Percentiles rank a stretch among this genome's conserved stretches.
These are phyloP conservation scores for Coemansia sp. DNA, from an alignment of 192 early-diverging fungal genomes.

Conservation along the genomic window DNA sequence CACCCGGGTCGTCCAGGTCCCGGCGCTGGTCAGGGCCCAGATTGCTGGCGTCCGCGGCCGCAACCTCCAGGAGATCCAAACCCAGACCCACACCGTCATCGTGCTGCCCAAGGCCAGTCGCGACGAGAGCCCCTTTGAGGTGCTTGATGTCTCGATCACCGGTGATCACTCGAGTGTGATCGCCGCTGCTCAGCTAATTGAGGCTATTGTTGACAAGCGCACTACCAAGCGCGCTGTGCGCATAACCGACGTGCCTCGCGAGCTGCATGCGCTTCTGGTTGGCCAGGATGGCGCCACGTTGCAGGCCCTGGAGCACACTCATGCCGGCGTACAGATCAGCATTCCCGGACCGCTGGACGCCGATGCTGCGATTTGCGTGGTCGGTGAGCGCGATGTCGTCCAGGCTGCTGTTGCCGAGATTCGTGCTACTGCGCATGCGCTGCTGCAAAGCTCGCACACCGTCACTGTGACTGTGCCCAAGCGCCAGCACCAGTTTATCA, in stretches of 20 bases:
- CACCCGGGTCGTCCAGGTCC: constrained; percentile 61
- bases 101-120: constrained; percentile 54
- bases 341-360: constrained; percentile 61
- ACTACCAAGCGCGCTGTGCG: constrained; percentile 67
- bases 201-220: constrained; percentile 72
- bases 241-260: constrained; percentile 64
- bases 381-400: constrained; percentile 75
- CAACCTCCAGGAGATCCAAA: constrained; percentile 72
- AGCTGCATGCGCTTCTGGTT: constrained; percentile 80
- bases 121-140: constrained; percentile 62
- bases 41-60: constrained; percentile 81
- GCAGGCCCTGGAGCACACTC: constrained; percentile 57
- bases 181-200: constrained; percentile 82
- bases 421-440: constrained; percentile 56
- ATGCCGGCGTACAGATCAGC: constrained; percentile 71
- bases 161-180: constrained; percentile 82
- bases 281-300: constrained; percentile 65
- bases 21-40: constrained; percentile 73
- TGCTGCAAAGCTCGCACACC: constrained; percentile 65
- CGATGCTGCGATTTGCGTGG: constrained; percentile 61
- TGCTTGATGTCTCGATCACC: constrained; percentile 64
- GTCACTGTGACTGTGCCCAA: constrained; percentile 75
- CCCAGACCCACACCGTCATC: constrained; percentile 72
- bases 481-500: constrained; percentile 88
- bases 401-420: constrained; percentile 63